Conservation (phyloP, 495 filamentous ascomycete genomes). For the Astrocystis sublimbata region DNA sequence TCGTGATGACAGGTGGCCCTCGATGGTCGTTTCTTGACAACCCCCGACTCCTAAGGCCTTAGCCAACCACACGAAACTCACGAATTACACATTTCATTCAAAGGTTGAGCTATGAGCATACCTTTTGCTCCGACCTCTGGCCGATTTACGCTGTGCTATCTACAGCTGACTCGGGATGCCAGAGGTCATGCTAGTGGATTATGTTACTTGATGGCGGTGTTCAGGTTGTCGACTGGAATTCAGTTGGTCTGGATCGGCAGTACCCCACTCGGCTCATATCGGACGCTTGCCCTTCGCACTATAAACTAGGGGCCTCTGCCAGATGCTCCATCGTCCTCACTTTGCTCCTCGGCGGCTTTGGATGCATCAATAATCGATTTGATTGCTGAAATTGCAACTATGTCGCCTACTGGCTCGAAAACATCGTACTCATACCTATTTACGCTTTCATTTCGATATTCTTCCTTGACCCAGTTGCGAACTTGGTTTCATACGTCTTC, state of each 20-base stretch:
- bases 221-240: not conserved
- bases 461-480: not conserved
- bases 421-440: not conserved
- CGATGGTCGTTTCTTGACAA: not conserved
- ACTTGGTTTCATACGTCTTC: not conserved
- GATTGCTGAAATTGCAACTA: not conserved
- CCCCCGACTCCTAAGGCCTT: not conserved
- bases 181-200: not conserved
- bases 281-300: not conserved
- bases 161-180: not conserved
- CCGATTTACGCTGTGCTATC: not conserved
- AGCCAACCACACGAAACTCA: constrained; percentile 4
- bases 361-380: not conserved
- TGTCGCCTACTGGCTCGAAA: not conserved
- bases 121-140: not conserved
- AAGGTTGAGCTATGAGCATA: not conserved
- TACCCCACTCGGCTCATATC: not conserved
- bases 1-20: not conserved
- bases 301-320: not conserved
- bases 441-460: not conserved
- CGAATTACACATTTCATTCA: constrained; percentile 1
- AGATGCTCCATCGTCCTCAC: not conserved
- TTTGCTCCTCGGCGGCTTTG: not conserved
- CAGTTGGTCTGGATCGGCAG: not conserved
- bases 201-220: not conserved